These are phyloP conservation scores for Nannochloropsis gaditana DNA, from an alignment of 108 stramenopile genomes.

Conservation along the genomic window DNA sequence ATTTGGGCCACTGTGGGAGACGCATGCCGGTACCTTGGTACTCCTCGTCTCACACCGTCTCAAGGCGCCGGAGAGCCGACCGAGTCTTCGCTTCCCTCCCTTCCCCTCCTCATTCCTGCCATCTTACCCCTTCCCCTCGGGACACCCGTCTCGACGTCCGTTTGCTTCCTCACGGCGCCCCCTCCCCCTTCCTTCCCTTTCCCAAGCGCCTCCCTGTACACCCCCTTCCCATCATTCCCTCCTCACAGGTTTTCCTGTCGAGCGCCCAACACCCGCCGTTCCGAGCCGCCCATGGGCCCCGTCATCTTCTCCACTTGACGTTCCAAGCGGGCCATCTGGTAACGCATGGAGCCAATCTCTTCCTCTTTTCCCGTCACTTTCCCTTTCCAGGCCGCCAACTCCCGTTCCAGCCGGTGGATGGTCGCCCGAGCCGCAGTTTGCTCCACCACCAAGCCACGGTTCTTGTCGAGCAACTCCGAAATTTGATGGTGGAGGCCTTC, in stretches of 20 bases:
- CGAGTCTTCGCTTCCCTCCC: too few relatives aligned
- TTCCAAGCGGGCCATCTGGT: neutral
- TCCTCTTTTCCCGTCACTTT: neutral
- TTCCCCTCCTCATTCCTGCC: too few relatives aligned
- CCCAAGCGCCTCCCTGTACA: neutral
- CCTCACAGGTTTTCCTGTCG: neutral
- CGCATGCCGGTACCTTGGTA: too few relatives aligned
- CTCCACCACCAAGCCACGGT: neutral
- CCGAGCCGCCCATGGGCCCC: neutral
- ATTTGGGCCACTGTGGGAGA: too few relatives aligned
- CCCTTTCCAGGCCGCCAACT: neutral
- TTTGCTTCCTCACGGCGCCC: neutral
- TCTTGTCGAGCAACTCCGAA: neutral
- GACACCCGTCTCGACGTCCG: too few relatives aligned
- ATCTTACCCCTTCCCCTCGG: too few relatives aligned
- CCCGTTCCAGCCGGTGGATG: constrained; percentile 9
- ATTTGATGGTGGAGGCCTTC: neutral
- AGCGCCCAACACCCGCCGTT: neutral
- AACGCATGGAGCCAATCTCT: neutral
- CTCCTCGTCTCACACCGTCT: too few relatives aligned
- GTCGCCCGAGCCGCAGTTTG: neutral
- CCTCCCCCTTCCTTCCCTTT: neutral
- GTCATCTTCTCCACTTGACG: neutral
- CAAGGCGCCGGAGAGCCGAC: too few relatives aligned
- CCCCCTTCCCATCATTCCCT: neutral